Conservation (phyloP, 1,284 basidiomycete genomes). For the Binderoboletus segoi region DNA sequence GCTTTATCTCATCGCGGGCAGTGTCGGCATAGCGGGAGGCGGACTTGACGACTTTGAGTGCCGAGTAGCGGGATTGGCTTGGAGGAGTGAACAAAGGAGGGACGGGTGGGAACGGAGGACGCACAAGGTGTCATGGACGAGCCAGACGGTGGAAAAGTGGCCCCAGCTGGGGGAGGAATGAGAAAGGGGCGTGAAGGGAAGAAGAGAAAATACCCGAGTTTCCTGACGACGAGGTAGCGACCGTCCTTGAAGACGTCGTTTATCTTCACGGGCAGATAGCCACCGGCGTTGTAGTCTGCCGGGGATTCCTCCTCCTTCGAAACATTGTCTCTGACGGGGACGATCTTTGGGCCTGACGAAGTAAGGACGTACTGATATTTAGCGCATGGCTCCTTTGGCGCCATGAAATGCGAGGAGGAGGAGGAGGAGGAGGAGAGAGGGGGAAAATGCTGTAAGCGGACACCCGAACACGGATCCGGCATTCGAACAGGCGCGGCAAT, state of each 20-base stretch:
- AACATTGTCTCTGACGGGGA: slow-evolving; percentile 62
- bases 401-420: slow-evolving; percentile 48
- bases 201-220: slow-evolving; percentile 65
- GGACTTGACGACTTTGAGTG: slow-evolving; percentile 93
- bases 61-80: slow-evolving; percentile 74
- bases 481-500: slow-evolving; percentile 16
- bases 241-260: slow-evolving; percentile 79
- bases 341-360: slow-evolving; percentile 63
- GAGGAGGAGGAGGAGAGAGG: too few species aligned
- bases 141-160: slow-evolving; percentile 88
- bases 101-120: slow-evolving; percentile 33
- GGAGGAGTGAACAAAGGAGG: slow-evolving; percentile 16
- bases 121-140: slow-evolving; percentile 73
- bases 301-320: slow-evolving; percentile 77
- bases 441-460: slow-evolving; percentile 4
- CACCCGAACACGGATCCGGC: slow-evolving; percentile 24
- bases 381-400: slow-evolving; percentile 63
- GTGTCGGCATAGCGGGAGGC: slow-evolving; percentile 84
- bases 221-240: slow-evolving; percentile 79
- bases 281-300: slow-evolving; percentile 79
- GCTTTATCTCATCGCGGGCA: slow-evolving; percentile 88
- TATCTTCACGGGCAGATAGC: slow-evolving; percentile 79
- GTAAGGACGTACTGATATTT: slow-evolving; percentile 77
- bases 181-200: slow-evolving; percentile 20
- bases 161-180: slow-evolving; percentile 67